phyloP scores from a whole-genome alignment of 257 asterid species.

The Misopates orontium region DNA sequence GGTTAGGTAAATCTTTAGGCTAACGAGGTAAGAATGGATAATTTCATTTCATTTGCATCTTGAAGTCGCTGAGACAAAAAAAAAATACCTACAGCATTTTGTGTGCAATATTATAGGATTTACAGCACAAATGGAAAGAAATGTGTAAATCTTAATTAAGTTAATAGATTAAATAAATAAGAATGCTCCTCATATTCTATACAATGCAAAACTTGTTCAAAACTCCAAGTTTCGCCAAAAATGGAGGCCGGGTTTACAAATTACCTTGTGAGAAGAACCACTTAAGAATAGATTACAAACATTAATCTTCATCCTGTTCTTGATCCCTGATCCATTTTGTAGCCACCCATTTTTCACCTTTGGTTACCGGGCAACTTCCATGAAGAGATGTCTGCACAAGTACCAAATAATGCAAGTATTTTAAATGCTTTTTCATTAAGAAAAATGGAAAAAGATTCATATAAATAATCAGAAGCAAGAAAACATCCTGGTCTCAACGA shows the following conservation, averaged over 20 bases:
- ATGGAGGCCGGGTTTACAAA: slow-evolving; percentile 15
- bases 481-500: not conserved
- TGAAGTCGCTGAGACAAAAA: too few relatives aligned
- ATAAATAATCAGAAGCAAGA: not conserved
- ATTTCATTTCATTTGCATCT: too few relatives aligned
- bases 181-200: slow-evolving; percentile 14
- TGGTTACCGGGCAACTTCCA: slow-evolving; percentile 93
- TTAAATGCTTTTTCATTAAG: slow-evolving; percentile 12
- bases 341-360: slow-evolving; percentile 97
- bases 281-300: slow-evolving; percentile 15
- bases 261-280: not conserved
- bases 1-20: too few relatives aligned
- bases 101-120: too few relatives aligned
- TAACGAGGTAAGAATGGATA: too few relatives aligned
- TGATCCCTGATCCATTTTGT: slow-evolving; percentile 93
- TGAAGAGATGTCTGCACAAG: slow-evolving; percentile 71
- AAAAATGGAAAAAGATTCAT: not conserved
- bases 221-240: slow-evolving; percentile 20
- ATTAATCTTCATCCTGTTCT: slow-evolving; percentile 42
- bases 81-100: too few relatives aligned
- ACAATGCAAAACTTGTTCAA: slow-evolving; percentile 34
- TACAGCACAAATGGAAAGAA: too few relatives aligned
- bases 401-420: slow-evolving; percentile 9
- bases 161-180: not conserved
- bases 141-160: too few relatives aligned